phyloP scores from a whole-genome alignment of 805 yeast genomes.

The Yarrowia sp. region DNA sequence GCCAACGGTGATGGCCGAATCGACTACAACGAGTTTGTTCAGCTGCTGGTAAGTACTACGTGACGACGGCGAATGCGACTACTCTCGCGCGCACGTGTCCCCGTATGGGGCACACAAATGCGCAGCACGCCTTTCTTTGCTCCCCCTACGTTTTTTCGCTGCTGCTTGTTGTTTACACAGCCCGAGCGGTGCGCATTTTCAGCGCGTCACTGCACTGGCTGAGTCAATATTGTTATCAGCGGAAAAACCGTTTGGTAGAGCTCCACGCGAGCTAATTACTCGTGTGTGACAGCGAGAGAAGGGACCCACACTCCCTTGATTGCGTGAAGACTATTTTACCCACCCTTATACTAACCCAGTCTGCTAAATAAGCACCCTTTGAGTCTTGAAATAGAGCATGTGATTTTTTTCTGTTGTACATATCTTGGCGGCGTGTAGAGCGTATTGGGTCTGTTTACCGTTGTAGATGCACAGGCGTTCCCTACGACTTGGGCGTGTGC shows the following conservation, averaged over 20 bases:
- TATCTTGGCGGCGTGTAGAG: background rate
- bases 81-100: background rate
- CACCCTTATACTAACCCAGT: conserved; percentile 15
- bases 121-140: background rate
- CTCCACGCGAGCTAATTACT: conserved; percentile 10
- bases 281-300: background rate
- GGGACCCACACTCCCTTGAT: background rate
- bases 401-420: conserved; percentile 10
- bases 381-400: conserved; percentile 21
- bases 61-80: background rate
- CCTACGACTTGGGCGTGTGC: background rate
- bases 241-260: background rate
- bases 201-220: conserved; percentile 19
- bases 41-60: conserved; percentile 52
- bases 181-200: conserved; percentile 9
- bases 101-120: no score
- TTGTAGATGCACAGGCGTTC: no score
- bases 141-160: background rate
- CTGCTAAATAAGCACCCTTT: conserved; percentile 7
- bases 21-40: conserved; percentile 94
- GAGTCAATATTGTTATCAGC: conserved; percentile 17
- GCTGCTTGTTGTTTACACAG: conserved; percentile 13
- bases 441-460: no score
- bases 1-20: conserved; percentile 86
- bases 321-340: no score